Evolutionary conservation across 306 rosid species (phyloP).

Genomic region (Cercis canadensis): DNA sequence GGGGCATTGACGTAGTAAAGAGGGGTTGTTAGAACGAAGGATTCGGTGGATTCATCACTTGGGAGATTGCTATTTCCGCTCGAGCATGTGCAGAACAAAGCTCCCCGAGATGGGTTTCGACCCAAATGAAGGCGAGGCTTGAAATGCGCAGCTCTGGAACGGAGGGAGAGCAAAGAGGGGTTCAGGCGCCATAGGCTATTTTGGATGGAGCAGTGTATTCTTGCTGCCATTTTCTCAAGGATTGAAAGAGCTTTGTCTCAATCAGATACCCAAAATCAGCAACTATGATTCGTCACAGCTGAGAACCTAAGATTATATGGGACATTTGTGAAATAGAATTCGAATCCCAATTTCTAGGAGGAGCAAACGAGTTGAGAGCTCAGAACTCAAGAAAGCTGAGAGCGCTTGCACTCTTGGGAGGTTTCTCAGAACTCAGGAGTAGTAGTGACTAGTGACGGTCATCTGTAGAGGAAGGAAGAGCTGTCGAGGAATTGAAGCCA

Average conservation of each 20-base stretch:
- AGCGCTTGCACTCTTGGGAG: too few species aligned
- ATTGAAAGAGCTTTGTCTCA: background rate
- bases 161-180: conserved; percentile 54
- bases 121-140: conserved; percentile 51
- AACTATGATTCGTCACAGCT: too few species aligned
- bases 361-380: too few species aligned
- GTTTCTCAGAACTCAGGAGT: too few species aligned
- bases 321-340: too few species aligned
- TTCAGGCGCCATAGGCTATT: conserved; percentile 56
- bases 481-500: too few species aligned
- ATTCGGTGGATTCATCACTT: conserved; percentile 39
- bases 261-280: too few species aligned
- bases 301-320: too few species aligned
- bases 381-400: too few species aligned
- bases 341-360: too few species aligned
- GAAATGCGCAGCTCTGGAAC: conserved; percentile 43
- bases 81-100: conserved; percentile 54
- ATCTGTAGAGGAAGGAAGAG: too few species aligned
- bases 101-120: conserved; percentile 42
- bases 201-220: conserved; percentile 64
- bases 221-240: conserved; percentile 51
- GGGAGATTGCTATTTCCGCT: conserved; percentile 5
- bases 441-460: too few species aligned
- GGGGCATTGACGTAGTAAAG: conserved; percentile 98
- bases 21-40: conserved; percentile 88